Evolutionary conservation across 2,329 filamentous ascomycete genomes (phyloP), one percentile per base, ranked within the genome.

Genomic region (Alternaria longipes): DNA sequence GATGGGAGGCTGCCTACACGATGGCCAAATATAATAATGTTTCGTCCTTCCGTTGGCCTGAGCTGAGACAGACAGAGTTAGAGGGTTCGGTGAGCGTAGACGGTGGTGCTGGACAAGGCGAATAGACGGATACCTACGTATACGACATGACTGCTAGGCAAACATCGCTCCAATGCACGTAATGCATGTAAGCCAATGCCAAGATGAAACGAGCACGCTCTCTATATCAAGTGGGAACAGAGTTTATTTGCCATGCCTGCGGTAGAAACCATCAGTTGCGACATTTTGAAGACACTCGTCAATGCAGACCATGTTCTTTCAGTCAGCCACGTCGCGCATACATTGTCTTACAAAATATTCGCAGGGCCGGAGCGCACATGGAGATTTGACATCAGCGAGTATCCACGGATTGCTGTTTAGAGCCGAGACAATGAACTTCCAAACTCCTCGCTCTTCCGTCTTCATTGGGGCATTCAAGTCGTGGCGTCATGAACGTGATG

Each of bases 1-100:
- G 56, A 60, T 51, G 28, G 40, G 46, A 56, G 44, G 45, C 34
- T 53, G 60, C 54, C 44, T 62, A 53, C 54, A 40, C 46, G 53
- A 50, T 54, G 50, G 54, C 50, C 60, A 69, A 65, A 74, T 75
- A 74, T 74, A 75, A 58, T 50, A 32, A 46, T 24, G 42, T 40
- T 54, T 59, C 51, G 20, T 52, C 62, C 64, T 67, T 53, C 26
- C 22, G 24, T 26, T 59, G 64, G 63, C 47, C 62, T 56, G 52
- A 32, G 69, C 70, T 72, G 68, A 74, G 66, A 75, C 71, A 72
- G 9, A 40, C 52, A 8, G 62, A 38, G 44, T 40, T 32, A 44
- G 51, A 55, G 32, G 41, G 59, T 64, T 63, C 65, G 63, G 34
- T 53, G 26, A 49, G 45, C 44, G 14, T 51, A 55, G 41, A 20